Conservation (phyloP, 352 stramenopile genomes). For the Phytophthora sp. region DNA sequence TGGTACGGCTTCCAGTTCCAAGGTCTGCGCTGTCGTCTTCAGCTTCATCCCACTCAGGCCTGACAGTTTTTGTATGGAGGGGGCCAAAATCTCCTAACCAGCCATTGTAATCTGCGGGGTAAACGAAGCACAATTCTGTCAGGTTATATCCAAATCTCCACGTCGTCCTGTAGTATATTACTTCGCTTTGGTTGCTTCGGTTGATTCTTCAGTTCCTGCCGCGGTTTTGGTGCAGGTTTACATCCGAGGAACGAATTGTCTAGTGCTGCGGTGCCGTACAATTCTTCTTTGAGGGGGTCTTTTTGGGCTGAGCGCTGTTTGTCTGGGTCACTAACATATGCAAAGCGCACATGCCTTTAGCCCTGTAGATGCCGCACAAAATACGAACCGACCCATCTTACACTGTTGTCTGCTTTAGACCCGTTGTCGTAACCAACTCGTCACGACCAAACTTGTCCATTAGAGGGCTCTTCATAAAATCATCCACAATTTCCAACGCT, state of each 20-base stretch:
- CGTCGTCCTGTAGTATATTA: neutral
- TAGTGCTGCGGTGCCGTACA: constrained; percentile 57
- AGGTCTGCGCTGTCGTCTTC: no score
- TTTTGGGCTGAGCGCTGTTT: constrained; percentile 7
- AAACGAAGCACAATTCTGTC: neutral
- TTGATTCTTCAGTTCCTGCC: constrained; percentile 3
- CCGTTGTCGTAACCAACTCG: neutral
- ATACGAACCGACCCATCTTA: constrained; percentile 1
- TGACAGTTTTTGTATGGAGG: constrained; percentile 75
- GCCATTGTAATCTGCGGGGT: constrained; percentile 59
- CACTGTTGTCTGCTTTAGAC: constrained; percentile 1
- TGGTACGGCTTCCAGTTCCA: neutral
- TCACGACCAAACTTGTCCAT: constrained; percentile 65
- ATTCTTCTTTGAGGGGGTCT: constrained; percentile 63
- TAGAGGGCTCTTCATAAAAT: constrained; percentile 79
- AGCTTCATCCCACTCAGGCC: constrained; percentile 47
- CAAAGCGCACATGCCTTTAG: neutral
- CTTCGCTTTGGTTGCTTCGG: constrained; percentile 33
- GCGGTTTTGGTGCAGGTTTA: constrained; percentile 26
- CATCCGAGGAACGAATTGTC: constrained; percentile 63
- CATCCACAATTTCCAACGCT: constrained; percentile 80
- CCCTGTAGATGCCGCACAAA: constrained; percentile 2
- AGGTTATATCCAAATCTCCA: neutral
- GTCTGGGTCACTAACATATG: neutral
- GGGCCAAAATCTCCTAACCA: constrained; percentile 82